These are phyloP conservation scores for Truncatella angustata DNA, from an alignment of 2,329 filamentous ascomycete genomes.

Conservation along the genomic window DNA sequence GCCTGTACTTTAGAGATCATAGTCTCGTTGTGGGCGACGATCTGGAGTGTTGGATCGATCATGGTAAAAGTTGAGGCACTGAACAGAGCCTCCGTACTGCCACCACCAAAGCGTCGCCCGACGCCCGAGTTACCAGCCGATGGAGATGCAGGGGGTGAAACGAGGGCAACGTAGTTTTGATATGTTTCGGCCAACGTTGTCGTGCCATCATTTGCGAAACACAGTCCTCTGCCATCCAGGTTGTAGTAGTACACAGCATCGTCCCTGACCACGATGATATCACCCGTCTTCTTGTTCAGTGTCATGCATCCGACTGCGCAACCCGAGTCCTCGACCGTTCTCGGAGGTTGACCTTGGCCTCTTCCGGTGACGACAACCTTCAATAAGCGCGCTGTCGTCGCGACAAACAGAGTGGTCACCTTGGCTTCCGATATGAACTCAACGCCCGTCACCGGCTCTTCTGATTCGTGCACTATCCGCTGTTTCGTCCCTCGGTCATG, in stretches of 20 bases:
- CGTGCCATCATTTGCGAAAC: constrained; percentile 85
- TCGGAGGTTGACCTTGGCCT: constrained; percentile 84
- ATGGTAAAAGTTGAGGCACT: constrained; percentile 86
- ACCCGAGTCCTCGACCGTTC: constrained; percentile 83
- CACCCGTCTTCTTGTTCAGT: constrained; percentile 72
- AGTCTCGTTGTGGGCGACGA: constrained; percentile 86
- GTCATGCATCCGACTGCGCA: constrained; percentile 97
- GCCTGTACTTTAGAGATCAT: constrained; percentile 76
- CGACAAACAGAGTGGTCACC: constrained; percentile 81
- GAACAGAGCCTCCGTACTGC: constrained; percentile 74
- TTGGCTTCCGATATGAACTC: constrained; percentile 65
- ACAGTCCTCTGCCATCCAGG: constrained; percentile 78
- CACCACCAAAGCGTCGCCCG: constrained; percentile 69
- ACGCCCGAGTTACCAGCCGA: constrained; percentile 57
- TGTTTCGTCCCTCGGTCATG: constrained; percentile 94
- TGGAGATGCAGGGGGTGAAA: constrained; percentile 67
- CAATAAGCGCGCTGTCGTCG: constrained; percentile 83
- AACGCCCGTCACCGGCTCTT: constrained; percentile 92
- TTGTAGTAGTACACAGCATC: constrained; percentile 96
- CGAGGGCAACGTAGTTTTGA: constrained; percentile 81
- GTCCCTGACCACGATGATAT: constrained; percentile 88
- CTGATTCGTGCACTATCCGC: constrained; percentile 91
- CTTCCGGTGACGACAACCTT: constrained; percentile 84
- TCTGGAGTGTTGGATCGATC: constrained; percentile 86
- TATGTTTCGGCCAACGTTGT: constrained; percentile 81